These are phyloP conservation scores for Stachybotrys echinatus DNA, from an alignment of 2,329 filamentous ascomycete genomes.

Conservation along the genomic window DNA sequence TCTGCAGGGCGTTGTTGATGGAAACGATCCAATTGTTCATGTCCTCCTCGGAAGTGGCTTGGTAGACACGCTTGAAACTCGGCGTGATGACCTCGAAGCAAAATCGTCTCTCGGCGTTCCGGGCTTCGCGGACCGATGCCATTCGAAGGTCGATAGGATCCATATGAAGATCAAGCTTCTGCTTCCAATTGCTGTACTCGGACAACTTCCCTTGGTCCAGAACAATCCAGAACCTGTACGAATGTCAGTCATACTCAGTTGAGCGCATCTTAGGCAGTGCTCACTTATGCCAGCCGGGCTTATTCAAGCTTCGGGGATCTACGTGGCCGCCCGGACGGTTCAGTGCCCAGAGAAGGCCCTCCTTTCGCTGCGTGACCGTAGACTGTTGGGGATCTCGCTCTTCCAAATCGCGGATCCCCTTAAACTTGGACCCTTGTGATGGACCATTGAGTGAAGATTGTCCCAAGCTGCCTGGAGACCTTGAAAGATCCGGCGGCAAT, in stretches of 20 bases:
- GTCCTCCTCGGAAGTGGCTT: slow-evolving; percentile 95
- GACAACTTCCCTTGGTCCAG: slow-evolving; percentile 94
- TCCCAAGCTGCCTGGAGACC: slow-evolving; percentile 51
- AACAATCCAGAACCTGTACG: slow-evolving; percentile 91
- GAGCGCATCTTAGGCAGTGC: slow-evolving; percentile 25
- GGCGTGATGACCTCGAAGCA: slow-evolving; percentile 99
- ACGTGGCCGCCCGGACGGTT: slow-evolving; percentile 91
- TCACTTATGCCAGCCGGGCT: slow-evolving; percentile 98
- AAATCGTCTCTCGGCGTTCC: slow-evolving; percentile 89
- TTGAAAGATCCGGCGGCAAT: slow-evolving; percentile 39
- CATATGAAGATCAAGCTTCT: slow-evolving; percentile 93
- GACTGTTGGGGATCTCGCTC: slow-evolving; percentile 63
- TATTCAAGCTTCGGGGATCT: slow-evolving; percentile 91
- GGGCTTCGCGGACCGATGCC: slow-evolving; percentile 92
- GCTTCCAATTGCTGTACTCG: slow-evolving; percentile 99
- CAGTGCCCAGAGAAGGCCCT: slow-evolving; percentile 90
- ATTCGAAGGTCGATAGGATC: slow-evolving; percentile 96
- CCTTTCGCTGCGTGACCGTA: slow-evolving; percentile 66
- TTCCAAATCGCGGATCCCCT: slow-evolving; percentile 86
- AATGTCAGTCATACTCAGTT: slow-evolving; percentile 8
- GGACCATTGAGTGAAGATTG: slow-evolving; percentile 45
- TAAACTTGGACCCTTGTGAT: slow-evolving; percentile 62
- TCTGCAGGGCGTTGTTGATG: slow-evolving; percentile 96
- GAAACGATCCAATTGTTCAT: slow-evolving; percentile 95
- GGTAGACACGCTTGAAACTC: slow-evolving; percentile 91